These are phyloP conservation scores for Aureobasidium sp. DNA, from an alignment of 2,329 filamentous ascomycete genomes.

Conservation along the genomic window DNA sequence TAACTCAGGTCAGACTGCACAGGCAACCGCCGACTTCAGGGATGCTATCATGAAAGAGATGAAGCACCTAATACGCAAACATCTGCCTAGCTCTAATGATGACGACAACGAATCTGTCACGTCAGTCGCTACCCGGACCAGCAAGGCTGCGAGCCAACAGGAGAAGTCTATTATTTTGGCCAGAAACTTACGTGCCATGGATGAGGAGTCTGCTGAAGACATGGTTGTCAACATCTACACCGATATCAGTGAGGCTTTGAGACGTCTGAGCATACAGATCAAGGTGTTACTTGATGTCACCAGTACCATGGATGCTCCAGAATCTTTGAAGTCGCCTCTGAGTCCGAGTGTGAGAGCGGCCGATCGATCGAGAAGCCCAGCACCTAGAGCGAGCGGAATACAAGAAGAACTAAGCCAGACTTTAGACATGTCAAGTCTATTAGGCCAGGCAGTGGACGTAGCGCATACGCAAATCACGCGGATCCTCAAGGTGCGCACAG, in stretches of 20 bases:
- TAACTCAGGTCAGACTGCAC: constrained; percentile 68
- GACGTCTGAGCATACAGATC: constrained; percentile 80
- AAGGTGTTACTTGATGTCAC: constrained; percentile 94
- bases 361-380: constrained; percentile 1
- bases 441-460: constrained; percentile 73
- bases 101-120: constrained; percentile 72
- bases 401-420: constrained; percentile 72
- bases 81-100: constrained; percentile 86
- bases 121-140: constrained; percentile 63
- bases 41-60: constrained; percentile 81
- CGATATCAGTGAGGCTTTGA: constrained; percentile 76
- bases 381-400: constrained; percentile 24
- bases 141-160: constrained; percentile 65
- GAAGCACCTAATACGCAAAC: constrained; percentile 72
- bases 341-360: constrained; percentile 28
- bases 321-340: constrained; percentile 37
- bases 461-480: constrained; percentile 68
- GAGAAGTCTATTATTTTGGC: constrained; percentile 87
- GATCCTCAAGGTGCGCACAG: constrained; percentile 67
- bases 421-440: constrained; percentile 68
- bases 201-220: constrained; percentile 75
- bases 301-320: constrained; percentile 55
- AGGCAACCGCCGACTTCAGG: constrained; percentile 76
- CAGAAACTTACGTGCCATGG: constrained; percentile 76
- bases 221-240: constrained; percentile 79